Evolutionary conservation across 2,329 filamentous ascomycete genomes (phyloP), one percentile per base, ranked within the genome.

Genomic region (Trichoderma arundinaceum): DNA sequence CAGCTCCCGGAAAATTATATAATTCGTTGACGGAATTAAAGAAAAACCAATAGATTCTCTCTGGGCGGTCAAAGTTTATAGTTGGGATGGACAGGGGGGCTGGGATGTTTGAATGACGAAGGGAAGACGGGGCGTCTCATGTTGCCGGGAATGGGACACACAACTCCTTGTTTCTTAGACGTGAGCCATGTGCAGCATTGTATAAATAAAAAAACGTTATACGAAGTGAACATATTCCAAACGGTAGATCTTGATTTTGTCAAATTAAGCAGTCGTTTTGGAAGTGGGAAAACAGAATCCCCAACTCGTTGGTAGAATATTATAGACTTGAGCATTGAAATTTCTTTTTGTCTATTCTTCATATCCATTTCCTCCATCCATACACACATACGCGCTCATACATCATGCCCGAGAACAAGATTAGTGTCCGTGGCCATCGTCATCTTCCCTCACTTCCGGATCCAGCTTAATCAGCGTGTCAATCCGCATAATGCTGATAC

Each of bases 381-480:
- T 4, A 28, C 22, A 28, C 22, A 28, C 22, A 28, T 4, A 28
- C 22, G 4, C 22, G 4, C 22, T 28, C 22, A 28, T 28, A 28
- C 22, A 28, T 28, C 22, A 28, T 28, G 2, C 4, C 22, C 22
- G 4, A 28, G 22, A 28, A 28, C 22, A 10, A 28, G 69, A 71
- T 76, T 75, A 95, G 82, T 96, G 92, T 63, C 90, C 92, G 80
- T 96, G 92, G 65, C 92, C 93, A 80, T 96, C 91, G 71, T 87
- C 87, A 75, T 88, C 86, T 74, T 88, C 86, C 75, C 86, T 85
- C 83, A 90, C 86, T 83, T 97, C 93, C 59, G 94, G 94, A 84
- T 99, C 95, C 79, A 99, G 83, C 84, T 96, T 96, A 82, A 99
- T 98, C 80, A 99, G 85, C 70, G 95, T 98, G 83, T 99, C 95